A percentile compares a stretch with the other conserved stretches of the same genome.
Evolutionary conservation across 306 rosid genomes (phyloP).

Genomic region (Senna siamea): DNA sequence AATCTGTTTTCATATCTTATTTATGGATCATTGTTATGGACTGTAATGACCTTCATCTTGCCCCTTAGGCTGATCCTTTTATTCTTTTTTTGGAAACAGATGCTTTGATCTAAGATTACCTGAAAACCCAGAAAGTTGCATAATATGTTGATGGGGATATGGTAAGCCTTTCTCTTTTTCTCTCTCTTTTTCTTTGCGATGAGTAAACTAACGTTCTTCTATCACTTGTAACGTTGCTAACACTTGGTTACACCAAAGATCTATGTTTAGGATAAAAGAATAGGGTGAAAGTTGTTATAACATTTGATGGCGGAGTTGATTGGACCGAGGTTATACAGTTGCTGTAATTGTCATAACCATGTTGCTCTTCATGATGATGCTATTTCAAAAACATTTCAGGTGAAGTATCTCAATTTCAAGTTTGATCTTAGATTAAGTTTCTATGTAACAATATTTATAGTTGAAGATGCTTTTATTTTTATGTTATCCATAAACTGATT

Average conservation of each 20-base stretch:
- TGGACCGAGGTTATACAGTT: constrained; percentile 51
- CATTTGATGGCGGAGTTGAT: constrained; percentile 56
- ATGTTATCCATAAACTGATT: not conserved
- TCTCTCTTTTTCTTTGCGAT: no score
- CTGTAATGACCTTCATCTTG: no score
- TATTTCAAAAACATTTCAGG: constrained; percentile 78
- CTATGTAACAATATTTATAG: not conserved
- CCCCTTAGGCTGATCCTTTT: no score
- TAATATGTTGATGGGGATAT: no score
- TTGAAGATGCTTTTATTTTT: not conserved
- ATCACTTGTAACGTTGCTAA: no score
- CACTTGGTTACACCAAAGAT: no score
- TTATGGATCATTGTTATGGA: no score
- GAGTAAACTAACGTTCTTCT: no score
- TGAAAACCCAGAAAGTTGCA: no score
- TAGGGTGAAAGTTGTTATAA: constrained; percentile 24
- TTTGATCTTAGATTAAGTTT: not conserved
- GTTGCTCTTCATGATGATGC: constrained; percentile 71
- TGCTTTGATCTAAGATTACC: no score
- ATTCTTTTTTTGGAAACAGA: constrained; percentile 24
- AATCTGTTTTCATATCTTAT: no score
- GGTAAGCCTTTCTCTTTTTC: no score
- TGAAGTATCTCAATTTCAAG: constrained; percentile 31
- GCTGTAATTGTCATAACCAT: constrained; percentile 62
- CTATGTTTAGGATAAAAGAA: constrained; percentile 17